phyloP scores from a whole-genome alignment of 2,329 filamentous ascomycete genomes.

The Malbranchea zuffiana region DNA sequence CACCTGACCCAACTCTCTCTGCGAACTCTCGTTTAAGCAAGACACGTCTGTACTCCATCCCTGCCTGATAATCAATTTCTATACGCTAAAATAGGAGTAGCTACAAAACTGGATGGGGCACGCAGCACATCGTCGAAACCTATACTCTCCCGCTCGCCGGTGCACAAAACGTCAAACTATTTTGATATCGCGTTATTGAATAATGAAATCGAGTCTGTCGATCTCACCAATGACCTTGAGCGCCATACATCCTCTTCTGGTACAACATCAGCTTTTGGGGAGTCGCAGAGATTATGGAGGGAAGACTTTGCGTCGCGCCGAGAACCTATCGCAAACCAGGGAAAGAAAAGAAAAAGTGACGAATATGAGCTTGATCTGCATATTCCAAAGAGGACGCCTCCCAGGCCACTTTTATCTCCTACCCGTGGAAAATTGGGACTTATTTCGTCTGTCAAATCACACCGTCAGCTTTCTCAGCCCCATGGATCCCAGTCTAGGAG shows the following conservation, averaged over 20 bases:
- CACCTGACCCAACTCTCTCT: too few relatives aligned
- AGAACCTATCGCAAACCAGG: slow-evolving; percentile 28
- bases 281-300: slow-evolving; percentile 33
- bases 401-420: too few relatives aligned
- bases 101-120: too few relatives aligned
- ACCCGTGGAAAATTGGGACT: too few relatives aligned
- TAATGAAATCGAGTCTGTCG: slow-evolving; percentile 35
- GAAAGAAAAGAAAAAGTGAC: slow-evolving; percentile 41
- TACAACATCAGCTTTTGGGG: slow-evolving; percentile 32
- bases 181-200: slow-evolving; percentile 2
- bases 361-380: slow-evolving; percentile 33
- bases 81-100: too few relatives aligned
- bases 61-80: background rate
- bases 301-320: slow-evolving; percentile 33
- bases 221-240: slow-evolving; percentile 33
- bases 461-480: too few relatives aligned
- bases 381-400: slow-evolving; percentile 23
- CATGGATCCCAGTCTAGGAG: too few relatives aligned
- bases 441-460: too few relatives aligned
- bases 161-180: background rate
- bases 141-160: too few relatives aligned
- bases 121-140: too few relatives aligned
- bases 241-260: slow-evolving; percentile 29
- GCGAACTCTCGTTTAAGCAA: slow-evolving; percentile 4
- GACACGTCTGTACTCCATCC: slow-evolving; percentile 6